Percentiles rank a stretch among this genome's conserved stretches.
phyloP scores from a whole-genome alignment of 345 rosid genomes.

The Lepidium africanum region DNA sequence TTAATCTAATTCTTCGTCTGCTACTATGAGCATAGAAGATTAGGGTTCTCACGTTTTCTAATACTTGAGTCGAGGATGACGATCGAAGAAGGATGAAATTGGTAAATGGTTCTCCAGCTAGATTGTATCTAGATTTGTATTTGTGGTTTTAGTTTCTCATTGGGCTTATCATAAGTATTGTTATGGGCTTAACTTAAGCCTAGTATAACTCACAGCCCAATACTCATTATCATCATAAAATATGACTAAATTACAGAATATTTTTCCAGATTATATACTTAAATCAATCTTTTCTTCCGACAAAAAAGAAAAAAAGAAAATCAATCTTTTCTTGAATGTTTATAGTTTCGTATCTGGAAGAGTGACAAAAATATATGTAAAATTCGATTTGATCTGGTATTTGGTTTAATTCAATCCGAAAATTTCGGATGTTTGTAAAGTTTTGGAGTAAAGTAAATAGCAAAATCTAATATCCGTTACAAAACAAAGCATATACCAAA shows the following conservation, averaged over 20 bases:
- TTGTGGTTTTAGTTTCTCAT: neutral
- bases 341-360: too few species aligned
- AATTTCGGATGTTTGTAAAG: too few species aligned
- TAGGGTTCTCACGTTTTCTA: constrained; percentile 11
- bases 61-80: constrained; percentile 1
- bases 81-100: constrained; percentile 3
- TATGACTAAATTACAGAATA: neutral
- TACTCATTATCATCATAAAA: neutral
- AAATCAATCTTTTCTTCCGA: too few species aligned
- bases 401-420: too few species aligned
- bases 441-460: too few species aligned
- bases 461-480: too few species aligned
- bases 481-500: too few species aligned
- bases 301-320: too few species aligned
- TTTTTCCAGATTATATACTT: too few species aligned
- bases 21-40: neutral
- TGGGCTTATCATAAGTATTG: neutral
- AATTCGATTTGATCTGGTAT: too few species aligned
- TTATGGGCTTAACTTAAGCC: neutral
- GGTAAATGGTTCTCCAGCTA: neutral
- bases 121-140: neutral
- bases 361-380: too few species aligned
- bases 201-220: neutral
- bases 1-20: neutral
- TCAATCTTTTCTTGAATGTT: too few species aligned